Evolutionary conservation across 2,329 filamentous ascomycete genomes (phyloP).

Genomic region (Monilinia aucupariae): DNA sequence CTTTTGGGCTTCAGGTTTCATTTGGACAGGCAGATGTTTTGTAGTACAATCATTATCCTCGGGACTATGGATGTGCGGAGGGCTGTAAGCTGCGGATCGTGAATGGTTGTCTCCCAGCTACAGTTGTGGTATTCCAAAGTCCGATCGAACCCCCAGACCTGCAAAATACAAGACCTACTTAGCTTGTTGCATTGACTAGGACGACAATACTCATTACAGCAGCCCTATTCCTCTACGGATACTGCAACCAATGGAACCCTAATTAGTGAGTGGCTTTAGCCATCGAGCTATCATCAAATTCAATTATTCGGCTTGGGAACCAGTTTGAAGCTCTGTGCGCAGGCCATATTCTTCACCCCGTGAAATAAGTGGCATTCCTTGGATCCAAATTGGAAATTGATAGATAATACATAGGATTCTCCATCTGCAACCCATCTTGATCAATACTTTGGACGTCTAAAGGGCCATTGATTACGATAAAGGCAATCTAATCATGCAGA

Average conservation of each 20-base stretch:
- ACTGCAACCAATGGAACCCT: background rate
- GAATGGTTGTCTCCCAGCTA: background rate
- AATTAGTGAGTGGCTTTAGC: background rate
- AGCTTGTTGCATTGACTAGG: background rate
- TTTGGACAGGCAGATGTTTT: background rate
- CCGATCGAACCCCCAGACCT: background rate
- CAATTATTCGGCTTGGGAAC: background rate
- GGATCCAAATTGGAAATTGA: background rate
- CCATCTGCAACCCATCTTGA: background rate
- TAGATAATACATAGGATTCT: background rate
- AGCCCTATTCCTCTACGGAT: background rate
- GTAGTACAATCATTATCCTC: background rate
- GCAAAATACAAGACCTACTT: background rate
- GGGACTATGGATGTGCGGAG: background rate
- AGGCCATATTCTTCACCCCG: background rate
- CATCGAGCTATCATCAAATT: background rate
- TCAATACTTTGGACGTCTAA: background rate
- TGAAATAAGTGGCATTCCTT: background rate
- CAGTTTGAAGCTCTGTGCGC: background rate
- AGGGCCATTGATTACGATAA: background rate
- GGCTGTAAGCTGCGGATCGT: background rate
- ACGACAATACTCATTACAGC: background rate
- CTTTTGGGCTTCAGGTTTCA: background rate
- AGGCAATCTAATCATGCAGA: background rate
- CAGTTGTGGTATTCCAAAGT: background rate